A percentile compares a stretch with the other conserved stretches of the same genome.
phyloP scores from a whole-genome alignment of 139 green algal species.

The Spirogloea muscicola region DNA sequence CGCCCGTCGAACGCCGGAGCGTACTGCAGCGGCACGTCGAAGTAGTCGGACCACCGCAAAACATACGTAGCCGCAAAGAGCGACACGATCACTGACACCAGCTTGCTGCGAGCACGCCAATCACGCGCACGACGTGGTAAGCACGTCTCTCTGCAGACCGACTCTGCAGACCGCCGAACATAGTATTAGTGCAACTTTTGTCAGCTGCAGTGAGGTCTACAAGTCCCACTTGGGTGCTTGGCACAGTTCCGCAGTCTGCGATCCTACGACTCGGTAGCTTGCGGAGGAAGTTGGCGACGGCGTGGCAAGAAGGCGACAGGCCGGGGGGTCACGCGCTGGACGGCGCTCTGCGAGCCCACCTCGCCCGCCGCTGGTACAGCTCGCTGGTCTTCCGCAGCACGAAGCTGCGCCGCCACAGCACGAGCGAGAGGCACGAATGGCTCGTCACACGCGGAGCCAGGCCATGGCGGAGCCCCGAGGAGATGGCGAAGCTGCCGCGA shows the following conservation, averaged over 20 bases:
- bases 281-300: background rate
- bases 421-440: too few species aligned
- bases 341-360: too few species aligned
- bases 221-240: too few species aligned
- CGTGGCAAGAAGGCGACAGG: background rate
- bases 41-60: constrained; percentile 60
- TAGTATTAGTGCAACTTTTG: too few species aligned
- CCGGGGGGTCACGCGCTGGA: too few species aligned
- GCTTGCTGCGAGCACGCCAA: constrained; percentile 68
- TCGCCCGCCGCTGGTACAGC: constrained; percentile 44
- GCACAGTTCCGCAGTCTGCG: background rate
- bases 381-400: constrained; percentile 31
- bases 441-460: too few species aligned
- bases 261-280: constrained; percentile 2
- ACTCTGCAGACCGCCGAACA: too few species aligned
- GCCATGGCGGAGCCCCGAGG: too few species aligned
- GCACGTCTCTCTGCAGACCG: background rate
- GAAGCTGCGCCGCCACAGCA: too few species aligned
- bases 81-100: constrained; percentile 78
- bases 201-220: too few species aligned
- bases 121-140: background rate
- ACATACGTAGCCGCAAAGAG: constrained; percentile 84
- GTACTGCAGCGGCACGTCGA: constrained; percentile 54
- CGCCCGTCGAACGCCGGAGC: constrained; percentile 85
- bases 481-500: too few species aligned